Evolutionary conservation across 345 rosid genomes (phyloP), one percentile per base, ranked within the genome.

Genomic region (Syzygium aromaticum): DNA sequence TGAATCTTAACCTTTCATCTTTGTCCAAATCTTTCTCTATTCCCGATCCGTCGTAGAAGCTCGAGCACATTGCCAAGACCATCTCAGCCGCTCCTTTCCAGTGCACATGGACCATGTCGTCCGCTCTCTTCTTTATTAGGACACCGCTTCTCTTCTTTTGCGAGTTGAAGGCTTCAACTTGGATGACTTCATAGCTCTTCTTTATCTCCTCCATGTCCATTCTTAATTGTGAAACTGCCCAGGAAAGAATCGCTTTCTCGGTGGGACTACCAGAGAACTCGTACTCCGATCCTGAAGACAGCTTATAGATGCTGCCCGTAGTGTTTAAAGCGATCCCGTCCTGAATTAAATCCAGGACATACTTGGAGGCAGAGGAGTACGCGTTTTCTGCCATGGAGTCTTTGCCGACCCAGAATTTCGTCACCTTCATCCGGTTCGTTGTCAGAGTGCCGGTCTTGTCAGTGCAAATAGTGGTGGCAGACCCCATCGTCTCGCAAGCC

Each of bases 81-180:
- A 93, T 93, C 93, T 94, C 98, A 4, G 98, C 97, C 1, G 95
- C 96, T 86, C 98, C 98, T 90, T 95, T 96, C 98, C 97, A 95
- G 67, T 97, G 98, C 77, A 89, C 89, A n/a, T 94, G 94, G 33
- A 89, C 8, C 1, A 90, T 59, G 80, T 84, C 87, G 5, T 94
- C 93, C 1, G 9, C 43, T 1, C 83, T 91, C 88, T 89, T 95
- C 86, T 84, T 91, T 19, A 92, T 86, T 84, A 92, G 51, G 43
- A 95, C 94, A 16, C 98, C 96, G 57, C 98, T 95, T n/a, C 92
- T 83, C 87, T 94, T 95, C 92, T 96, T 95, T 90, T 89, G 67
- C 6, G 97, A 94, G 86, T 95, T 94, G 88, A 95, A 95, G 23
- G 93, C 92, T 90, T 96, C 98, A 0, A 94, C 95, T 28, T 92